These are phyloP conservation scores for Pachysandra terminalis DNA, from an alignment of 164 flowering plant genomes.

Conservation along the genomic window DNA sequence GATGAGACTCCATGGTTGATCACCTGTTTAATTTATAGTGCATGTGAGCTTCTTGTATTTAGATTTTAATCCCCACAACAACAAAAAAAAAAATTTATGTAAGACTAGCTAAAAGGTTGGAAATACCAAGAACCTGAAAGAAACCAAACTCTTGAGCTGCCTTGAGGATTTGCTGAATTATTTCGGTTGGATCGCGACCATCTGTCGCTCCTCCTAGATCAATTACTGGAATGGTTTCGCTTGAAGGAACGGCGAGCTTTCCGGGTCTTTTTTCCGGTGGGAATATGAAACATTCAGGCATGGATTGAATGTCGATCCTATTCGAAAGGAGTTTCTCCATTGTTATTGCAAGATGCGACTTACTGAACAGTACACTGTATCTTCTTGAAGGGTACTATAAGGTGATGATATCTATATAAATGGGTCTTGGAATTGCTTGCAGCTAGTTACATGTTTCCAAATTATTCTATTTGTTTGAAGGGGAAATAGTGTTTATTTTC, in stretches of 20 bases:
- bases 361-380: too few species aligned
- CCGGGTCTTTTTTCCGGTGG: constrained; percentile 32
- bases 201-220: constrained; percentile 20
- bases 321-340: constrained; percentile 31
- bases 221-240: constrained; percentile 26
- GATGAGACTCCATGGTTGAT: constrained; percentile 39
- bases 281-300: constrained; percentile 26
- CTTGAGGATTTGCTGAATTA: constrained; percentile 16
- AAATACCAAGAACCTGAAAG: constrained; percentile 14
- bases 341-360: too few species aligned
- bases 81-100: neutral
- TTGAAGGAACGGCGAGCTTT: constrained; percentile 12
- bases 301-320: constrained; percentile 17
- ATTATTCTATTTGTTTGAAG: too few species aligned
- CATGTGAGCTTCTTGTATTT: too few species aligned
- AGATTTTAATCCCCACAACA: too few species aligned
- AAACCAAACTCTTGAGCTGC: constrained; percentile 25
- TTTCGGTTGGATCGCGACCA: neutral
- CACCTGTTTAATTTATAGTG: constrained; percentile 14
- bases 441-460: too few species aligned
- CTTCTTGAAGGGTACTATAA: too few species aligned
- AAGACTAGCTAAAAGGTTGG: neutral
- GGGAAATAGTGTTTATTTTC: too few species aligned
- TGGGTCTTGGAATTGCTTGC: too few species aligned
- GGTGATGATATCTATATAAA: too few species aligned